Evolutionary conservation across 345 rosid genomes (phyloP).

Genomic region (Tarenaya hassleriana): DNA sequence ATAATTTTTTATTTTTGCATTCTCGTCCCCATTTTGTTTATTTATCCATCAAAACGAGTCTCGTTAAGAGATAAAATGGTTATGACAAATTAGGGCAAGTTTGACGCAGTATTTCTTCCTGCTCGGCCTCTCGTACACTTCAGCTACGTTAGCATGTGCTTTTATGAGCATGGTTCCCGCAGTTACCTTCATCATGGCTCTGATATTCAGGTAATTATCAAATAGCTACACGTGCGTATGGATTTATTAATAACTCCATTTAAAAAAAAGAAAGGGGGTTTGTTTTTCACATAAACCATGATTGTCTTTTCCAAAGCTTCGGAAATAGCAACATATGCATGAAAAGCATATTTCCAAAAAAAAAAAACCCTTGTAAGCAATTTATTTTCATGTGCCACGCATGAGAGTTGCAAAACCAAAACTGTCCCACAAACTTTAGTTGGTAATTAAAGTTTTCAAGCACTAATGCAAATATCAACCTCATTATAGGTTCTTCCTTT

Average conservation of each 20-base stretch:
- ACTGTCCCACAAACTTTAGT: too few relatives aligned
- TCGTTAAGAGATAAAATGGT: neutral
- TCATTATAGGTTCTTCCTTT: too few relatives aligned
- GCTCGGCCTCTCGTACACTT: constrained; percentile 58
- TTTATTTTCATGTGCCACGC: too few relatives aligned
- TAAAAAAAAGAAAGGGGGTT: neutral
- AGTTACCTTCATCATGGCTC: constrained; percentile 55
- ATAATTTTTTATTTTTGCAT: neutral
- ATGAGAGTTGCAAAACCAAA: too few relatives aligned
- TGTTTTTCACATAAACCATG: neutral
- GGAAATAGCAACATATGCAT: too few relatives aligned
- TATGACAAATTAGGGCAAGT: constrained; percentile 42
- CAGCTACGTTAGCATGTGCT: constrained; percentile 62
- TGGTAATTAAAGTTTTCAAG: too few relatives aligned
- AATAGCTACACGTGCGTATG: too few relatives aligned
- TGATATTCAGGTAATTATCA: constrained; percentile 46
- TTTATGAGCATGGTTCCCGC: constrained; percentile 67
- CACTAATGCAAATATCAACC: too few relatives aligned
- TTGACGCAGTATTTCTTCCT: constrained; percentile 60
- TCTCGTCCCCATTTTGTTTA: neutral
- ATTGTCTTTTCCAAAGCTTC: too few relatives aligned
- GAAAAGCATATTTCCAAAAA: too few relatives aligned
- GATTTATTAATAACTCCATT: neutral
- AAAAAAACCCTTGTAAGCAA: too few relatives aligned
- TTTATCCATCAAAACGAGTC: neutral